Base-by-base conservation (phyloP, 495 filamentous ascomycete genomes). In the Penicillium silybi region DNA sequence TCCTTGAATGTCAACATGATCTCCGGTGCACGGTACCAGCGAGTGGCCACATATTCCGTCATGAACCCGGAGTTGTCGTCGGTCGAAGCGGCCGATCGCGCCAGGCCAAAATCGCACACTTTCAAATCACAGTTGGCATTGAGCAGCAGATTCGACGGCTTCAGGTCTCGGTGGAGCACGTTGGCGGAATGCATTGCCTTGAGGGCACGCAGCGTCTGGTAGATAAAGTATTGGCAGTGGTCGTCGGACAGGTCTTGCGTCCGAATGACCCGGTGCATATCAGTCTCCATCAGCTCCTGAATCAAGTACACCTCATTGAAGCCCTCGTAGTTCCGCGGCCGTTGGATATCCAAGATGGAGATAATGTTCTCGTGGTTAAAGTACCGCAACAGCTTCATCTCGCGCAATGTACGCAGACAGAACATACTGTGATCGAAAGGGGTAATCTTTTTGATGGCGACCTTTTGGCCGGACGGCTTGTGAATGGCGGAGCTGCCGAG, bases 311-410 rank as follows among this genome's bases (percentile, higher is more conserved):
- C 95, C 72, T 99, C 95, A 43, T 90, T 92, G 70, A 99, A 99
- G 41, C 84, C 86, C 61, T 97, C 92, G 61, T 92, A 97, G 74
- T 87, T 92, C 59, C 92, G 81, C 19, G 95, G 95, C 76, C 96
- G 93, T 74, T 99, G 95, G 59, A 99, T 97, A 71, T 99, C 95
- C 44, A 99, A 80, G 61, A 99, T 99, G 32, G 92, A 96, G 65
- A 99, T 99, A 73, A 99, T 97, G 72, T 99, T 99, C 73, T 99
- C 95, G 66, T 99, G 95, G 74, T 99, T 99, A 80, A 99, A 99
- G 73, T 99, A 97, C 58, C 95, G 83, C 57, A 99, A 78, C 48
- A 99, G 79, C 81, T 99, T 99, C 95, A 99, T 99, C 74, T 99
- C 95, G 64, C 95, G 90, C 57, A 99, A 76, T 6, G 95, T 99